Conservation (phyloP, 331 rosid genomes). For the Saraca asoca region DNA sequence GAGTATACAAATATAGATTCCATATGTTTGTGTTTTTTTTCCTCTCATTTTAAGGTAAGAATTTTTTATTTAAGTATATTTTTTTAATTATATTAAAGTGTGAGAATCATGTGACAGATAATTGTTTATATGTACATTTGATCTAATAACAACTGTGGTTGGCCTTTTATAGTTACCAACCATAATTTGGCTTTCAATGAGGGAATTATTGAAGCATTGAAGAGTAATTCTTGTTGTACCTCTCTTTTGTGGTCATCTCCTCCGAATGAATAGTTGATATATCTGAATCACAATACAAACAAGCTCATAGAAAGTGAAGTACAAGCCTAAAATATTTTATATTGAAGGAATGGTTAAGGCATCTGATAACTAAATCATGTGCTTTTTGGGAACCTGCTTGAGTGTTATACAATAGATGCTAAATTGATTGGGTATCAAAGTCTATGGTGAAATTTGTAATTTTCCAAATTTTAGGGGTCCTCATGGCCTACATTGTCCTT, state of each 20-base stretch:
- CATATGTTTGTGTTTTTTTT: no score
- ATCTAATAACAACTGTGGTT: no score
- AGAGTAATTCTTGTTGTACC: conserved; percentile 3
- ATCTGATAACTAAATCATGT: conserved; percentile 28
- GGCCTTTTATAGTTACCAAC: no score
- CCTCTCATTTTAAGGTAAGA: no score
- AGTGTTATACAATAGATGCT: not conserved
- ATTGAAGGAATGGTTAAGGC: no score
- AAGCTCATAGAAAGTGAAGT: not conserved
- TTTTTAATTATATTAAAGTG: no score
- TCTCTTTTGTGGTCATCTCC: conserved; percentile 1
- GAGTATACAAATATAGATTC: no score
- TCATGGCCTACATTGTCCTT: not conserved
- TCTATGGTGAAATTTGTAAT: not conserved
- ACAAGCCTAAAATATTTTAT: no score
- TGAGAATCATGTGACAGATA: no score
- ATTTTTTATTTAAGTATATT: no score
- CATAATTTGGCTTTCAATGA: not conserved
- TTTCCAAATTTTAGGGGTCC: not conserved
- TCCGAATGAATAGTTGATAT: conserved; percentile 34
- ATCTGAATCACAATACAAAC: conserved; percentile 35
- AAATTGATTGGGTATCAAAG: not conserved
- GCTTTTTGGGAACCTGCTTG: conserved; percentile 18
- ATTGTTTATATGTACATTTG: no score
- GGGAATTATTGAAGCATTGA: conserved; percentile 24